These are phyloP conservation scores for Salix caprea DNA, from an alignment of 345 rosid genomes.

Conservation along the genomic window DNA sequence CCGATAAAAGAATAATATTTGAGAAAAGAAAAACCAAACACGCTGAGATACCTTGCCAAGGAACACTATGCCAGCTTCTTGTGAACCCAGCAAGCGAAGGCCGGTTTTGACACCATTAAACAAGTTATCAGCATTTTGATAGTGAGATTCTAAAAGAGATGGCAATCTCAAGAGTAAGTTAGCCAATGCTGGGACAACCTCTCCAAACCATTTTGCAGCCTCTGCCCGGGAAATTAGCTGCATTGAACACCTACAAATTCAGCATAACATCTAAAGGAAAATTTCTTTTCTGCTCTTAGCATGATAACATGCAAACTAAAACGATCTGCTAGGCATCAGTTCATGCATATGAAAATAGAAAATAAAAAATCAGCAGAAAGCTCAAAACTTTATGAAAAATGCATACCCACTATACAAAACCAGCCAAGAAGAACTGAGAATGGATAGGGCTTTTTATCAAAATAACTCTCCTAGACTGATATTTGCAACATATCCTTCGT, in stretches of 20 bases:
- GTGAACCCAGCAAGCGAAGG: slow-evolving; percentile 57
- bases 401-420: background rate
- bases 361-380: background rate
- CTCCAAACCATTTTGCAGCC: slow-evolving; percentile 58
- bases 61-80: slow-evolving; percentile 68
- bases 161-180: slow-evolving; percentile 61
- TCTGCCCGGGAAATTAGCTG: slow-evolving; percentile 52
- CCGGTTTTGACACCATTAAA: slow-evolving; percentile 31
- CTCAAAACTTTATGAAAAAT: background rate
- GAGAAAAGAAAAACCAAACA: background rate
- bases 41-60: slow-evolving; percentile 60
- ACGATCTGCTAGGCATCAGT: background rate
- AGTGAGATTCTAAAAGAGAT: slow-evolving; percentile 61
- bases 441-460: background rate
- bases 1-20: background rate
- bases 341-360: background rate
- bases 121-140: slow-evolving; percentile 38
- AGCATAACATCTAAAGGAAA: background rate
- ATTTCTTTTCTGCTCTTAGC: background rate
- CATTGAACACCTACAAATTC: slow-evolving; percentile 4
- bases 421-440: background rate
- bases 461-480: background rate
- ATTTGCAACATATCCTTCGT: background rate
- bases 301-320: background rate
- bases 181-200: slow-evolving; percentile 62